A percentile compares a stretch with the other conserved stretches of the same genome.
These are phyloP conservation scores for Harringtonia lauricola DNA, from an alignment of 2,329 filamentous ascomycete species.

Conservation along the genomic window DNA sequence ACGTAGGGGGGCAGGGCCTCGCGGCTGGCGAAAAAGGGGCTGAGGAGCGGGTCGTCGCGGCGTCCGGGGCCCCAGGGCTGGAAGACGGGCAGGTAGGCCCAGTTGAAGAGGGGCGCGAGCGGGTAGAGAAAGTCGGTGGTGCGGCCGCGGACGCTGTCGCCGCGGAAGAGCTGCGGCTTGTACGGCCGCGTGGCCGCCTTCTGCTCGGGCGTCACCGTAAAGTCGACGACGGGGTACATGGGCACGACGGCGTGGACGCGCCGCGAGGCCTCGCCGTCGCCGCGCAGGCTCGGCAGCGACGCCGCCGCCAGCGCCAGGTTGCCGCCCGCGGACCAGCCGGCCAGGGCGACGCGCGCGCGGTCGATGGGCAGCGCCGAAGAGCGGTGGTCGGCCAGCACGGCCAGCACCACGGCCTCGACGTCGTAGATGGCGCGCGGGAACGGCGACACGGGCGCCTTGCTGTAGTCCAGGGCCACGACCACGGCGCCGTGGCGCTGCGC, in stretches of 20 bases:
- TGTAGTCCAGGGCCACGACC: constrained; percentile 37
- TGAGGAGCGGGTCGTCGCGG: constrained; percentile 27
- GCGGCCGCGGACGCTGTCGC: constrained; percentile 15
- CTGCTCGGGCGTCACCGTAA: constrained; percentile 18
- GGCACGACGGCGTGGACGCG: constrained; percentile 24
- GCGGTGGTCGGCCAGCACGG: constrained; percentile 30
- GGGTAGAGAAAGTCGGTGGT: constrained; percentile 16
- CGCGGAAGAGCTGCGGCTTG: constrained; percentile 22
- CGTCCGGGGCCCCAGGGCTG: constrained; percentile 16
- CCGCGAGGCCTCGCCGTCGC: neutral
- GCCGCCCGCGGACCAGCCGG: constrained; percentile 40
- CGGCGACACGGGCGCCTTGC: constrained; percentile 29
- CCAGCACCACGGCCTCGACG: constrained; percentile 28
- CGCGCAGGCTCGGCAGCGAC: constrained; percentile 25
- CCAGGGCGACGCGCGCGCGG: constrained; percentile 24
- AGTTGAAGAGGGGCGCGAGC: constrained; percentile 24
- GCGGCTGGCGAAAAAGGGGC: constrained; percentile 21
- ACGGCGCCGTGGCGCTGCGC: constrained; percentile 27
- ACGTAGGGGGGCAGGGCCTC: constrained; percentile 27
- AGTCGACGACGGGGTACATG: constrained; percentile 33
- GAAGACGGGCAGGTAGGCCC: constrained; percentile 27
- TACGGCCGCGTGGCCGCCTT: constrained; percentile 23
- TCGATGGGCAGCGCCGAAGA: constrained; percentile 36
- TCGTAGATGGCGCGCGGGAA: constrained; percentile 36
- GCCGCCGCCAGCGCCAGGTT: constrained; percentile 31